Percentiles rank a stretch among this genome's conserved stretches.
Conservation (phyloP, 805 yeast species). For the Blastobotrys americana region DNA sequence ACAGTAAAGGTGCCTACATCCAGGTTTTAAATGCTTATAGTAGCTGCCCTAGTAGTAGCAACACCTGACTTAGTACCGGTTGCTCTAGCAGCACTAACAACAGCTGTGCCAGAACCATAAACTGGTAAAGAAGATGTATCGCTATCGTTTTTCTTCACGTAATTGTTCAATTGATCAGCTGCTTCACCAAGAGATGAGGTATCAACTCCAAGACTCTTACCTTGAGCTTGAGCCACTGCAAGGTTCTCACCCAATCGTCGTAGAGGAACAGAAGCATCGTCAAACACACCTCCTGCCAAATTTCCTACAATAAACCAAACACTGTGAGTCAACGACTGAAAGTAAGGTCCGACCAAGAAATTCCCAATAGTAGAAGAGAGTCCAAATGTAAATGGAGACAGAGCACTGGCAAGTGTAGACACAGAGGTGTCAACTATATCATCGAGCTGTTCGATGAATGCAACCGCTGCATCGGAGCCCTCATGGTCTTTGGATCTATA, state of each 20-base stretch:
- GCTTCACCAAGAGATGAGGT: not conserved
- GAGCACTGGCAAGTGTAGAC: conserved; percentile 12
- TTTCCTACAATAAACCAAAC: conserved; percentile 1
- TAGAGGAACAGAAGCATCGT: not conserved
- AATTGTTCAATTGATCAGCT: not conserved
- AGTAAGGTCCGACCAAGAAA: conserved; percentile 11
- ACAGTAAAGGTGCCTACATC: no score
- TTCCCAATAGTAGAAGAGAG: conserved; percentile 10
- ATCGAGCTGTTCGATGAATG: not conserved
- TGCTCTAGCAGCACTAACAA: no score
- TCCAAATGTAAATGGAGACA: conserved; percentile 16
- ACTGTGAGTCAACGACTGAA: conserved; percentile 15
- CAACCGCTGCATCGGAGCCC: not conserved
- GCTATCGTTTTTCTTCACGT: not conserved
- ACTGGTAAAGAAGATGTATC: no score
- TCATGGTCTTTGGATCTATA: not conserved
- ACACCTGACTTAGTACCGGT: no score
- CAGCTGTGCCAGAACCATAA: no score
- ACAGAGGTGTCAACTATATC: not conserved
- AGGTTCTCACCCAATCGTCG: not conserved
- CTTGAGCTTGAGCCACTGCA: not conserved
- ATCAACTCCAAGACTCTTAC: not conserved
- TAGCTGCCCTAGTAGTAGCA: no score
- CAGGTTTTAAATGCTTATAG: no score
- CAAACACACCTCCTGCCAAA: not conserved